Evolutionary conservation across 2,329 filamentous ascomycete genomes (phyloP), one percentile per base, ranked within the genome.

Genomic region (Apiospora koreana): DNA sequence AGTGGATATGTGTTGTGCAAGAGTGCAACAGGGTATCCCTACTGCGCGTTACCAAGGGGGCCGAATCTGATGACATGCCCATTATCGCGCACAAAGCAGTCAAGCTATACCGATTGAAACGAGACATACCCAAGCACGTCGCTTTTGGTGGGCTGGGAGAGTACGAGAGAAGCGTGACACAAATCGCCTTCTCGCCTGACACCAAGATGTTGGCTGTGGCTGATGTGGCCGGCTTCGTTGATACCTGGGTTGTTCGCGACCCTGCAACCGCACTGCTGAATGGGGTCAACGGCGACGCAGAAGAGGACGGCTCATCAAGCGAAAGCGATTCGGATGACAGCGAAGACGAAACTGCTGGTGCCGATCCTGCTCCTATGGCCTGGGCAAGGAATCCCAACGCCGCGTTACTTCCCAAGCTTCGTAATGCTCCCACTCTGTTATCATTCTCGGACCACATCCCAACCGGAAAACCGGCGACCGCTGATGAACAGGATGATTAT

Each of bases 151-250:
- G 91, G 8, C 85, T 94, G 69, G 92, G 92, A n/a, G 83, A 83
- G 35, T 98, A 98, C 81, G 89, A 94, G 73, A 88, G 92, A 78
- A 91, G 87, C 62, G 90, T 98, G 74, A 91, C 88, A 45, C 92
- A 93, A 69, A 80, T 92, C 35, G 86, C 91, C 2, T 98, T 98
- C 80, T 95, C 94, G 12, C 85, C 91, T 6, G 92, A 97, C 78
- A 94, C 93, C 78, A 90, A 88, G 74, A 88, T 97, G 72, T 83
- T 98, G 65, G 94, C 92, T 10, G 89, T 91, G 41, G 91, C 92
- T 65, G 95, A 98, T 79, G 82, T 98, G 68, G 91, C 92, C 58
- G 96, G 96, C 58, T 94, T 91, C 80, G 86, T 98, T 42, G 95
- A 98, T 78, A 94, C 92, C 23, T 99, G 95, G 93, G 83, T 94